Percentiles rank a stretch among this genome's conserved stretches.
phyloP scores from a whole-genome alignment of 1,139 yeast genomes.

The Nakaseomyces delphensis region DNA sequence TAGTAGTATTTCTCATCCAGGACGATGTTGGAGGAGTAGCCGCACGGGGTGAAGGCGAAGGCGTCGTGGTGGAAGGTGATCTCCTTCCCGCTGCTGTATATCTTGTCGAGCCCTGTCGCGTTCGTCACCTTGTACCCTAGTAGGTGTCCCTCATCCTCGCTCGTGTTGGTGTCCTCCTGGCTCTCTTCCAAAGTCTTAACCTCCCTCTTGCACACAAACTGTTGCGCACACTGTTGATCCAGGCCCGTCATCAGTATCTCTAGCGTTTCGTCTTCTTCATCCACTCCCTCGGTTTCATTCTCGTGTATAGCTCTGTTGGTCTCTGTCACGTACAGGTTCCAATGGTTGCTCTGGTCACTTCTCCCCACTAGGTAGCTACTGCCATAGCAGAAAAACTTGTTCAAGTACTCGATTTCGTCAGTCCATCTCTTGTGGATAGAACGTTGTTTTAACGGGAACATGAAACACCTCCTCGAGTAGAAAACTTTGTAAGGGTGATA shows the following conservation, averaged over 20 bases:
- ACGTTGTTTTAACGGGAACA: conserved; percentile 83
- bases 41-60: conserved; percentile 92
- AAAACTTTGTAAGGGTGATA: conserved; percentile 55
- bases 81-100: conserved; percentile 37
- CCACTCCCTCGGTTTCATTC: conserved; percentile 8
- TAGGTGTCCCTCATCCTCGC: conserved; percentile 69
- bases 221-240: conserved; percentile 47
- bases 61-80: conserved; percentile 58
- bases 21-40: conserved; percentile 82
- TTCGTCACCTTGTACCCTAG: conserved; percentile 62
- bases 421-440: conserved; percentile 82
- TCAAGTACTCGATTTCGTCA: conserved; percentile 64
- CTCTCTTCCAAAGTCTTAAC: conserved; percentile 33
- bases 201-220: conserved; percentile 51
- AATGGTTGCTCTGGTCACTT: conserved; percentile 63
- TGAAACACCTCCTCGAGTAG: conserved; percentile 83
- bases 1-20: conserved; percentile 60
- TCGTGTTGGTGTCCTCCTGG: conserved; percentile 32
- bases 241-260: conserved; percentile 90
- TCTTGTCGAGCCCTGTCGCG: conserved; percentile 48
- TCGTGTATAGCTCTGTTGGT: conserved; percentile 19
- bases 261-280: conserved; percentile 58
- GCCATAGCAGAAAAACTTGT: conserved; percentile 53
- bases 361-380: conserved; percentile 76
- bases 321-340: conserved; percentile 79